These are phyloP conservation scores for Effrenium voratum DNA, from an alignment of 73 alveolate genomes.

Conservation along the genomic window DNA sequence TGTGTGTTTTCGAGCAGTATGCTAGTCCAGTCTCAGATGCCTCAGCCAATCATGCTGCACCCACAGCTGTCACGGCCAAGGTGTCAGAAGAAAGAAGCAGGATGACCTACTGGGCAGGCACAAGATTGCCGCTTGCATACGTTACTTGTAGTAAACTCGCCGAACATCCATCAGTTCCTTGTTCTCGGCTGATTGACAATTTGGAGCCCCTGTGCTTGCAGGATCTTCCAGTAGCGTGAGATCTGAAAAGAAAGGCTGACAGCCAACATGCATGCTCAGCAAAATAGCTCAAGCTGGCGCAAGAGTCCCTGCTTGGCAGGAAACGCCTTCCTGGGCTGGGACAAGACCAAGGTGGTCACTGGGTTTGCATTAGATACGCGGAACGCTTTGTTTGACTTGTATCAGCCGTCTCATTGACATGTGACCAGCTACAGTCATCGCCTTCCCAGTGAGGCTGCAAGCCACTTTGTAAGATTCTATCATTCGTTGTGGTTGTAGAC, in stretches of 20 bases:
- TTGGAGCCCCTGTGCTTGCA: not conserved
- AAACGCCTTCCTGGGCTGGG: constrained; percentile 76
- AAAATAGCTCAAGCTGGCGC: not conserved
- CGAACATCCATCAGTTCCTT: not conserved
- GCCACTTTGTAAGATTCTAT: too few species aligned
- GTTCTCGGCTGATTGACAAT: not conserved
- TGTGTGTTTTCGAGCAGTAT: too few species aligned
- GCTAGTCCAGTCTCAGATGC: too few species aligned
- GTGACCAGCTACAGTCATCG: not conserved
- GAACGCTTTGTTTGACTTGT: not conserved
- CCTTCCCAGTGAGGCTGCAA: too few species aligned
- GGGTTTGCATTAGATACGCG: not conserved
- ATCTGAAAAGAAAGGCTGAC: not conserved
- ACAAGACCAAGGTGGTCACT: constrained; percentile 65
- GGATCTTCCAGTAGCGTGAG: not conserved
- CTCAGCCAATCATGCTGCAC: too few species aligned
- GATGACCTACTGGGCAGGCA: constrained; percentile 82
- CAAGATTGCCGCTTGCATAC: not conserved
- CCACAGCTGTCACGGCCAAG: too few species aligned
- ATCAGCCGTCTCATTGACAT: not conserved
- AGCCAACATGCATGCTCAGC: not conserved
- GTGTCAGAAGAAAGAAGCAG: constrained; percentile 33
- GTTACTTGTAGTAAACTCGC: not conserved
- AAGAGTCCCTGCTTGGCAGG: not conserved
- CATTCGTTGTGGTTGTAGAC: too few species aligned